Evolutionary conservation across 2,329 filamentous ascomycete species (phyloP), one percentile per base, ranked within the genome.

Genomic region (Fusarium sp.): DNA sequence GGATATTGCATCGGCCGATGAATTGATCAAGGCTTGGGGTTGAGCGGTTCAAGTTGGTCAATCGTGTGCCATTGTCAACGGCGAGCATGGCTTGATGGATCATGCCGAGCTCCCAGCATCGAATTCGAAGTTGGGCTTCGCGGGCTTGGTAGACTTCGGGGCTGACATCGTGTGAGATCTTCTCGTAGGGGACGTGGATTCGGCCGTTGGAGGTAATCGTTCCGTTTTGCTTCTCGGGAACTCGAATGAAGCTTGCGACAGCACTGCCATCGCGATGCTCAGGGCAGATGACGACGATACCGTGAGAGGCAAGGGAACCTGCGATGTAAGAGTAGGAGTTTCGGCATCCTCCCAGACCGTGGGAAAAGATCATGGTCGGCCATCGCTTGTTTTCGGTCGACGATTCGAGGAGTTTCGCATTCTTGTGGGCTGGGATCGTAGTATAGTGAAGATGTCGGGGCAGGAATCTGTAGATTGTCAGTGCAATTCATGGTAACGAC

Each of bases 251-350:
- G 1, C 92, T 89, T n/a, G 94, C 86, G 4, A 94, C 92, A 6
- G 92, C 88, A 79, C 92, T 95, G 57, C 93, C 93, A 77, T 97
- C 94, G 48, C 94, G 88, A 79, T 97, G 94, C 77, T 97, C 94
- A 1, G 93, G 90, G 64, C 93, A 94, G 59, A 95, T 84, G 5
- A 97, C 93, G 13, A 96, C 90, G 28, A 95, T 86, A 44, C 94
- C 94, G 77, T 96, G 91, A 26, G 92, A 94, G 9, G 94, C 93
- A 33, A 97, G 83, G 1, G 93, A 93, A 22, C 93, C 93, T 24
- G 89, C 91, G 30, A 97, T 83, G 78, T 95, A 92, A n/a, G 93
- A 95, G 83, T 97, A 97, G 16, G 93, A 90, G 77, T 96, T 96
- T 73, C 93, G 88, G 67, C 90, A 91, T 41, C 94, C 94, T 41